Conservation (phyloP, 208 protist genomes). For the Acanthamoeba lenticulata region DNA sequence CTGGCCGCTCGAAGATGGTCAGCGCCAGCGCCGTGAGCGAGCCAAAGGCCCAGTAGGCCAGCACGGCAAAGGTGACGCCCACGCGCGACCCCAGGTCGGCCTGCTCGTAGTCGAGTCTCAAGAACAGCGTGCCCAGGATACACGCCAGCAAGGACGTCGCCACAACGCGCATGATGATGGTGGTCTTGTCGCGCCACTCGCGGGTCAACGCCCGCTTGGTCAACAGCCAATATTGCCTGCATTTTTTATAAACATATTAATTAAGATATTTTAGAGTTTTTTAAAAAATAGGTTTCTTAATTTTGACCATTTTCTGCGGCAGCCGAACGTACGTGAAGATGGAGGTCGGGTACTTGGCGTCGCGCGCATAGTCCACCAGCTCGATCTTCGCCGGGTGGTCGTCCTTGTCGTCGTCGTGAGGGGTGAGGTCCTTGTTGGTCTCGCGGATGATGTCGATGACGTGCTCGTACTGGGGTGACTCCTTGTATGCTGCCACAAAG, state of each 20-base stretch:
- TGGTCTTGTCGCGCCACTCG: constrained; percentile 38
- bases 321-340: neutral
- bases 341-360: constrained; percentile 42
- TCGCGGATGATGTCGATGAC: neutral
- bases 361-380: neutral
- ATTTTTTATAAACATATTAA: too few species aligned
- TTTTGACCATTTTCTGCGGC: too few species aligned
- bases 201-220: neutral
- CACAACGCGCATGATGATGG: neutral
- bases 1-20: constrained; percentile 29
- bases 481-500: constrained; percentile 54
- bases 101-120: constrained; percentile 7
- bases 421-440: neutral
- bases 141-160: neutral
- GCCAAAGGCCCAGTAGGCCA: constrained; percentile 20
- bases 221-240: constrained; percentile 25
- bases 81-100: neutral
- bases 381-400: constrained; percentile 47
- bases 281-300: neutral
- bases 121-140: constrained; percentile 54
- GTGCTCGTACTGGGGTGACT: neutral
- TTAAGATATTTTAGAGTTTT: too few species aligned
- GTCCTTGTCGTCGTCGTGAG: neutral
- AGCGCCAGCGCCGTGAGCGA: neutral
- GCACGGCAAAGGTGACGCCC: neutral